Conservation (phyloP, 1,139 yeast species). For the Protomyces lactucae-debilis region DNA sequence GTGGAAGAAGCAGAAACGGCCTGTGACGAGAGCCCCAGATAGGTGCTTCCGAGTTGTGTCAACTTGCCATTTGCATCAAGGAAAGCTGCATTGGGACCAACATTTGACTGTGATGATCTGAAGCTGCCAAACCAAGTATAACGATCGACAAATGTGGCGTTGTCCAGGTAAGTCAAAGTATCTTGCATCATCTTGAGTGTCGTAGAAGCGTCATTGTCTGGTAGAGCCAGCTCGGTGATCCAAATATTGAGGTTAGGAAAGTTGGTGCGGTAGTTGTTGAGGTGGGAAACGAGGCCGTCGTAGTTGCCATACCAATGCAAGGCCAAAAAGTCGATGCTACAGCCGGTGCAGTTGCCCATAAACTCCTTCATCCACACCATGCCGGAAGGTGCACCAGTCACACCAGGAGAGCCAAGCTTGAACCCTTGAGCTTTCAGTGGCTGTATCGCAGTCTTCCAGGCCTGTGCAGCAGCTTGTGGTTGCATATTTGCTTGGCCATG, state of each 20-base stretch:
- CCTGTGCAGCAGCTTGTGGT: conserved; percentile 13
- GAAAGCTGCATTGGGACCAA: conserved; percentile 24
- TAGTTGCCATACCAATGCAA: conserved; percentile 23
- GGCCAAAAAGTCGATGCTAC: conserved; percentile 20
- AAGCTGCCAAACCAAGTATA: conserved; percentile 26
- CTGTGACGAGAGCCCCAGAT: neutral
- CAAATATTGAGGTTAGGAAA: conserved; percentile 11
- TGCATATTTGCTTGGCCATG: conserved; percentile 19
- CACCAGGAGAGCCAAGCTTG: conserved; percentile 24
- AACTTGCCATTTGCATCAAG: conserved; percentile 12
- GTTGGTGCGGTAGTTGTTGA: conserved; percentile 5
- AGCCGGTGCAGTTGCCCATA: conserved; percentile 21
- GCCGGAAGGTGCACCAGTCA: conserved; percentile 21
- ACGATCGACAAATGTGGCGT: conserved; percentile 17
- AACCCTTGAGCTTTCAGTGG: conserved; percentile 16
- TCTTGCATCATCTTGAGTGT: conserved; percentile 2
- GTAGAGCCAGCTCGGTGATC: conserved; percentile 24
- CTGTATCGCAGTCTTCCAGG: conserved; percentile 19
- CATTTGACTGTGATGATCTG: conserved; percentile 4
- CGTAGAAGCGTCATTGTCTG: neutral
- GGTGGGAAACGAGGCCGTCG: conserved; percentile 11
- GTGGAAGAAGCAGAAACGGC: neutral
- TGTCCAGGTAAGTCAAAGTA: conserved; percentile 11
- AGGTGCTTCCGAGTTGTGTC: conserved; percentile 7
- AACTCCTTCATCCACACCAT: conserved; percentile 20